Evolutionary conservation across 768 basidiomycete species (phyloP), one percentile per base, ranked within the genome.

Genomic region (Saitozyma podzolica): DNA sequence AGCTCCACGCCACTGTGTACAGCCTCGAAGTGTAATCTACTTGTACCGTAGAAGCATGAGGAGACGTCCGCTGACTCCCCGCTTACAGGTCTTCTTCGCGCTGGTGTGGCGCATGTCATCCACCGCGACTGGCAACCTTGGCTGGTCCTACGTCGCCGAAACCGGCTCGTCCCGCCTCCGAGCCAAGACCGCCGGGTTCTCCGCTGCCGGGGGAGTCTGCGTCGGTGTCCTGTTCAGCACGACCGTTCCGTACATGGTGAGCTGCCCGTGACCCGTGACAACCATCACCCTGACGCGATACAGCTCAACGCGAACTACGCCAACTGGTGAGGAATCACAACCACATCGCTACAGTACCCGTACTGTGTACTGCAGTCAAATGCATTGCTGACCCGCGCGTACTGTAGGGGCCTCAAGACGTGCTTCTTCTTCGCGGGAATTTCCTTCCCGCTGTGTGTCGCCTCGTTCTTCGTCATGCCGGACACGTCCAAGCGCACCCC

Each of bases 341-440:
- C 29, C 29, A 29, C 29, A 29, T 29, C 2, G 29, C 29, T 29
- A 29, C 29, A 29, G 29, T 29, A 29, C 29, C 5, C 29, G 29
- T 29, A 29, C 29, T 29, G 29, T 29, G 29, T 29, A 29, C 29
- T 29, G 29, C 29, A 29, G 29, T 29, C 29, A 5, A 29, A 5
- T 29, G 5, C 29, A 2, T 29, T 29, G 29, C 29, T 29, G 29
- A 29, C 29, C 29, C 29, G n/a, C 29, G 29, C 29, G 29, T n/a
- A n/a, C n/a, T n/a, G n/a, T 29, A 29, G 29, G 71, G 63, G 63
- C 29, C 55, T 68, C 47, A 75, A 75, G 53, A 72, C 73, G 8
- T 58, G 54, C 50, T 75, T 72, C 57, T 72, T 75, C 67, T 75
- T 70, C 58, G 64, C 65, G 39, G 71, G 70, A 10, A 58, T 70